These are phyloP conservation scores for Entomortierella lignicola DNA, from an alignment of 192 early-diverging fungal species.

Conservation along the genomic window DNA sequence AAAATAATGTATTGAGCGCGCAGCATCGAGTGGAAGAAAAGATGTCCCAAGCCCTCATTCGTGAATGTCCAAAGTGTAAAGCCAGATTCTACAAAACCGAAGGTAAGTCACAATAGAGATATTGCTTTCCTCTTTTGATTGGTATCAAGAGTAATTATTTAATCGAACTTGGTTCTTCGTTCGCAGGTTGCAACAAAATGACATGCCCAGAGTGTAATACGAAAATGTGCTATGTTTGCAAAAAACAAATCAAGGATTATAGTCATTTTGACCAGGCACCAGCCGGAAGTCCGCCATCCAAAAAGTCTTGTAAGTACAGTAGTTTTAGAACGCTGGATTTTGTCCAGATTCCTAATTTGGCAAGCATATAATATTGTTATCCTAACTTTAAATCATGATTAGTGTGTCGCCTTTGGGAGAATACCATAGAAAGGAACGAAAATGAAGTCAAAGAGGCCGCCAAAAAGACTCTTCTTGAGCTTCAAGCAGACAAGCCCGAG, in stretches of 20 bases:
- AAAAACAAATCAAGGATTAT: conserved; percentile 62
- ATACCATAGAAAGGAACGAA: conserved; percentile 56
- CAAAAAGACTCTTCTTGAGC: conserved; percentile 21
- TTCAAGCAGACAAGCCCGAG: conserved; percentile 16
- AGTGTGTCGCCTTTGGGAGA: conserved; percentile 63
- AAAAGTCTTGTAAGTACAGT: conserved; percentile 16
- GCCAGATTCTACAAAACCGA: conserved; percentile 57
- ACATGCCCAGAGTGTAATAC: conserved; percentile 58
- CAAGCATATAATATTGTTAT: not conserved
- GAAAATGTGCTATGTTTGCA: conserved; percentile 61
- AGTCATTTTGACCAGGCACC: conserved; percentile 60
- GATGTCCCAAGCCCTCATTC: conserved; percentile 66
- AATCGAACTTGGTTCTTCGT: not conserved
- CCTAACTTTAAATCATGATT: not conserved
- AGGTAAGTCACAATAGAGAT: conserved; percentile 31
- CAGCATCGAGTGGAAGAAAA: conserved; percentile 66
- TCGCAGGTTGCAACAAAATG: conserved; percentile 68
- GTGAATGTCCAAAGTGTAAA: conserved; percentile 65
- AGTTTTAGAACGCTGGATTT: no score
- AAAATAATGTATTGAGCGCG: conserved; percentile 47
- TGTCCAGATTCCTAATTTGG: not conserved
- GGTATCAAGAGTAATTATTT: no score
- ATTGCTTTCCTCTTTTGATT: no score
- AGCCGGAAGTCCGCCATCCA: conserved; percentile 6
- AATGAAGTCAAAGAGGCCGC: conserved; percentile 60